Conservation (phyloP, 2,329 filamentous ascomycete genomes). For the Aspergillus amoenus region DNA sequence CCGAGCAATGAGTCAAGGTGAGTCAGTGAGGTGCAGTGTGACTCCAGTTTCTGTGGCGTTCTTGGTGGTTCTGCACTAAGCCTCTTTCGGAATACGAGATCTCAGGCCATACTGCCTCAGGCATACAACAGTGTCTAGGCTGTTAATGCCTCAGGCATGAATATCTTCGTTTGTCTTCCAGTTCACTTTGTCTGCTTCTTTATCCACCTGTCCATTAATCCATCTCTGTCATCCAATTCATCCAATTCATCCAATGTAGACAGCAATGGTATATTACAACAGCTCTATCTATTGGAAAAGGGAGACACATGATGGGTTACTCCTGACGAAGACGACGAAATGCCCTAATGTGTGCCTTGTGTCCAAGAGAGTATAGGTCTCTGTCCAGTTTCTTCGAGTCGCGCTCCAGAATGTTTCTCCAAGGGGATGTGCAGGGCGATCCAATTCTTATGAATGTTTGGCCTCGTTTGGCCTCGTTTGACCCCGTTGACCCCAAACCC, state of each 20-base stretch:
- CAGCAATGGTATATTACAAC: neutral
- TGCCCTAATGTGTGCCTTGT: neutral
- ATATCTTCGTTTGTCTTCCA: too few species aligned
- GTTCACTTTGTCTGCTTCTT: neutral
- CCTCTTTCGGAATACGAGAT: neutral
- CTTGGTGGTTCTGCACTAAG: conserved; percentile 2
- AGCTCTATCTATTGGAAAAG: neutral
- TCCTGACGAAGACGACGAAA: neutral
- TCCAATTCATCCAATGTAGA: neutral
- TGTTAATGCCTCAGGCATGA: neutral
- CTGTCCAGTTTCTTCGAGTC: neutral
- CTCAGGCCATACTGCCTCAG: neutral
- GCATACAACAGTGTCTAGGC: too few species aligned
- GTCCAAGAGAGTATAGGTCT: neutral
- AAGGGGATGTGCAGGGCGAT: neutral
- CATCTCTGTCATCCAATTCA: too few species aligned
- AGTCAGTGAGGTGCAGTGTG: conserved; percentile 2
- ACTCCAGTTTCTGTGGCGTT: neutral
- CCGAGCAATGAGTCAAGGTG: conserved; percentile 7
- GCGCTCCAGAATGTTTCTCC: neutral
- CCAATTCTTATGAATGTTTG: neutral
- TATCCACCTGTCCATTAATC: neutral
- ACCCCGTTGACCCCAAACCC: neutral
- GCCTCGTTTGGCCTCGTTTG: neutral
- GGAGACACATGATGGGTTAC: neutral